Base-by-base conservation (phyloP, 306 rosid genomes). In the Begonia loranthoides region DNA sequence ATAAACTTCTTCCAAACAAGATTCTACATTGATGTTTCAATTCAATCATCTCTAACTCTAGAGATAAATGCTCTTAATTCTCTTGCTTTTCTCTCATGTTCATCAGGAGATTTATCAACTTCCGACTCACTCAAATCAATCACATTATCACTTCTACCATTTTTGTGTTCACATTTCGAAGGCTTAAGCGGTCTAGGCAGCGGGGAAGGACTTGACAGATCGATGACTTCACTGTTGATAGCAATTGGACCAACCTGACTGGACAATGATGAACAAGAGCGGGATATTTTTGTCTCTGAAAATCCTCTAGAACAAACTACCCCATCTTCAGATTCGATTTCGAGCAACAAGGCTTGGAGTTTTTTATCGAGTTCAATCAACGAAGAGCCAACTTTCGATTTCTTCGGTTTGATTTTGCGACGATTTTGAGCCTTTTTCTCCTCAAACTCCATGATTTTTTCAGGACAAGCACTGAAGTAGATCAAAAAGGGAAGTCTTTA, bases 101-200 rank as follows among this genome's bases (percentile, higher is more conserved):
- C 36, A 28, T 28, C 85, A 15, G 80, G 71, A 12, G 93, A 79
- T 44, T 49, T 49, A 22, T 81, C 93, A 51, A 65, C 70, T 58
- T 86, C 93, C 40, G 87, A 74, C 46, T 86, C 93, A 59, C 87
- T 74, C 83, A 81, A 68, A 60, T 69, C 68, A 71, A 84, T 78
- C 66, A 78, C 77, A 55, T 82, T 73, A 52, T 72, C 24, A 47
- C 15, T 52, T 56, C 72, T 55, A 51, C 43, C 63, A 62, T 54
- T 67, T 40, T 58, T 53, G 49, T 62, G 56, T 46, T 51, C 62
- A 51, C 52, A 60, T 66, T 61, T 66, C 9, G 65, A 55, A 14
- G 39, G 33, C 3, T 33, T 9, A 22, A 16, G 39, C n/a, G 61
- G 50, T 49, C 52, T 56, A 52, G 72, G 72, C 39, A 36, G 60